A percentile compares a stretch with the other conserved stretches of the same genome.
These are phyloP conservation scores for Tricholoma sp. DNA, from an alignment of 768 basidiomycete species.

Conservation along the genomic window DNA sequence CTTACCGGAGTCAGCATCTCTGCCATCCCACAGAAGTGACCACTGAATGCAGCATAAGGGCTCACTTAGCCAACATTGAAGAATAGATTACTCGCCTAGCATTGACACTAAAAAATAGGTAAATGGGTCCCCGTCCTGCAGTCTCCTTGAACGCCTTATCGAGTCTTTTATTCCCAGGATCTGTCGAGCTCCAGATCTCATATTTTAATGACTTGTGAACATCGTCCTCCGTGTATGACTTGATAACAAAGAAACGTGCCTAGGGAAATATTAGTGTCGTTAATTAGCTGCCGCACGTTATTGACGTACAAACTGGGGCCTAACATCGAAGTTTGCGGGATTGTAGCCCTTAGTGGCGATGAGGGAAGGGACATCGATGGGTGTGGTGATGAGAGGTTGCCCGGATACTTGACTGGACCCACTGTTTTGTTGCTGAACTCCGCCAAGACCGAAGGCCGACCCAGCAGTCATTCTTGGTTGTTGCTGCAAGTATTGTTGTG, in stretches of 20 bases:
- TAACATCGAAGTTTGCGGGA: conserved; percentile 75
- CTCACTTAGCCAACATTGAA: not conserved
- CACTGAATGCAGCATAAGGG: conserved; percentile 39
- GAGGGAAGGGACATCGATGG: conserved; percentile 82
- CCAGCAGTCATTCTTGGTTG: conserved; percentile 34
- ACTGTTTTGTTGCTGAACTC: conserved; percentile 16
- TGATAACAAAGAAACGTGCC: conserved; percentile 97
- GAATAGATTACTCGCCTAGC: conserved; percentile 48
- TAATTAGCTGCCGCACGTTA: conserved; percentile 2
- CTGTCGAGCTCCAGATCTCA: conserved; percentile 97
- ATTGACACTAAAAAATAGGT: conserved; percentile 98
- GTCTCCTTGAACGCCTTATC: conserved; percentile 97
- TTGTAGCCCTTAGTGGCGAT: conserved; percentile 90
- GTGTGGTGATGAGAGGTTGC: conserved; percentile 50
- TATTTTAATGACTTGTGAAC: conserved; percentile 98
- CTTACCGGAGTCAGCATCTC: conserved; percentile 93
- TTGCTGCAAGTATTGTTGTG: conserved; percentile 61
- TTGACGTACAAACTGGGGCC: conserved; percentile 66
- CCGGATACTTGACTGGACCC: conserved; percentile 36
- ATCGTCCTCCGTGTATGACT: conserved; percentile 98
- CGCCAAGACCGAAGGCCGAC: conserved; percentile 30
- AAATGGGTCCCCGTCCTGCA: conserved; percentile 89
- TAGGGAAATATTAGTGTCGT: conserved; percentile 21
- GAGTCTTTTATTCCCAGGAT: conserved; percentile 94
- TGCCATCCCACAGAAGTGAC: conserved; percentile 98